phyloP scores from a whole-genome alignment of 2,329 filamentous ascomycete species.

The Cytospora leucostoma region DNA sequence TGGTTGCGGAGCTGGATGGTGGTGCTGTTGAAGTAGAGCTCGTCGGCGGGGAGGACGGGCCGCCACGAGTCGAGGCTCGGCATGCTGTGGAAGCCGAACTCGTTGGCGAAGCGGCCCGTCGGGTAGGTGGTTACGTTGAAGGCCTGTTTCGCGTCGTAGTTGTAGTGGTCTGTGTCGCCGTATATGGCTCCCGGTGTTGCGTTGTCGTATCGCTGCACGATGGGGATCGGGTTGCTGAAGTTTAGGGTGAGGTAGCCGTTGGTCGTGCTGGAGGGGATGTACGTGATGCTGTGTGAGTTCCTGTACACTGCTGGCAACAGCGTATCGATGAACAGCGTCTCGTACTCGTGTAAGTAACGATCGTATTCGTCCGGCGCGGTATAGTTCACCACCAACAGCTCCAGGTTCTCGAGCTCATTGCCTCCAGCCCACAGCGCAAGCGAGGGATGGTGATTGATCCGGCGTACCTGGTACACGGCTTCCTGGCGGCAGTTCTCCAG shows the following conservation, averaged over 20 bases:
- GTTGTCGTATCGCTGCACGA: slow-evolving; percentile 59
- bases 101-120: slow-evolving; percentile 61
- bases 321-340: slow-evolving; percentile 57
- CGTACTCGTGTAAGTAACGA: slow-evolving; percentile 53
- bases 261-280: slow-evolving; percentile 60
- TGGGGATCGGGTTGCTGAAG: slow-evolving; percentile 52
- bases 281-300: slow-evolving; percentile 61
- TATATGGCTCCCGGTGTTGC: slow-evolving; percentile 54
- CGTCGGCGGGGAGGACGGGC: slow-evolving; percentile 50
- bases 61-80: slow-evolving; percentile 60
- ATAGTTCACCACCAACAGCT: slow-evolving; percentile 44
- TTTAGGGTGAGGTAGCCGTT: slow-evolving; percentile 60
- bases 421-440: slow-evolving; percentile 56
- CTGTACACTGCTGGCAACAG: slow-evolving; percentile 58
- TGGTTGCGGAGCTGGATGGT: slow-evolving; percentile 59
- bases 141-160: slow-evolving; percentile 54
- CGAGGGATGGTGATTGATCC: slow-evolving; percentile 61
- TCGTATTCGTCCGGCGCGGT: slow-evolving; percentile 45
- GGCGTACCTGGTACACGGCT: slow-evolving; percentile 60
- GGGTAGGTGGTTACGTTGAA: slow-evolving; percentile 59
- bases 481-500: slow-evolving; percentile 58
- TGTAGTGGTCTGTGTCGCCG: slow-evolving; percentile 62
- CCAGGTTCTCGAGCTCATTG: slow-evolving; percentile 62
- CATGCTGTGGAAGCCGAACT: slow-evolving; percentile 66
- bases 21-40: slow-evolving; percentile 60